A percentile compares a stretch with the other conserved stretches of the same genome.
Evolutionary conservation across 2,329 filamentous ascomycete genomes (phyloP).

Genomic region (Microsporum ferrugineum): DNA sequence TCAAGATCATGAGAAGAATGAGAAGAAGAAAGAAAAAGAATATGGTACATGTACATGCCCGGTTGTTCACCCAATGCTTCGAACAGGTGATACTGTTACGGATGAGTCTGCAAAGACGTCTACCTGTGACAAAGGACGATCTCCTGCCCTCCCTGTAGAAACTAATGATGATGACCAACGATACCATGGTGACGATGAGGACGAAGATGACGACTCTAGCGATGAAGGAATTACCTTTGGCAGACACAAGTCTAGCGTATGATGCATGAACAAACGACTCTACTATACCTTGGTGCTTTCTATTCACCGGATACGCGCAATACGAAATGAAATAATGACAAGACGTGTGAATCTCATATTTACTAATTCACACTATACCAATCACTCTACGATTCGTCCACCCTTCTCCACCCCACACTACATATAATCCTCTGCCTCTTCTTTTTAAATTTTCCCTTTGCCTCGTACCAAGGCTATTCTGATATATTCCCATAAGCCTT

Average conservation of each 20-base stretch:
- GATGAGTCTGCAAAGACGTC: slow-evolving; percentile 12
- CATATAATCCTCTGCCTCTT: neutral
- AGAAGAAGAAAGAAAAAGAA: slow-evolving; percentile 20
- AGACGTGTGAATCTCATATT: neutral
- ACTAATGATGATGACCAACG: slow-evolving; percentile 26
- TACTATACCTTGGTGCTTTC: neutral
- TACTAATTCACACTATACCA: neutral
- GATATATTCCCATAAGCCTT: neutral
- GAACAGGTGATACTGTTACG: slow-evolving; percentile 34
- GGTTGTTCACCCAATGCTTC: slow-evolving; percentile 29
- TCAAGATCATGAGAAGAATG: slow-evolving; percentile 8
- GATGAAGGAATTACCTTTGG: slow-evolving; percentile 34
- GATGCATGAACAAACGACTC: neutral
- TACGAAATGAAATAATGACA: slow-evolving; percentile 1
- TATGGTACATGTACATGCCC: slow-evolving; percentile 1
- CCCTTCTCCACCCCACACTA: neutral
- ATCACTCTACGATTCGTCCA: neutral
- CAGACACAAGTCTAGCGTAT: slow-evolving; percentile 11
- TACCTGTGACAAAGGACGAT: neutral
- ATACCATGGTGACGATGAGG: slow-evolving; percentile 34
- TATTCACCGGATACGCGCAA: neutral
- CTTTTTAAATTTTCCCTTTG: neutral
- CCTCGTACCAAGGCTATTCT: neutral
- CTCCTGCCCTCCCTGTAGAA: neutral
- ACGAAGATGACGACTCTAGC: slow-evolving; percentile 30